phyloP scores from a whole-genome alignment of 2,329 filamentous ascomycete species.

The Reticulascus tulasneorum region DNA sequence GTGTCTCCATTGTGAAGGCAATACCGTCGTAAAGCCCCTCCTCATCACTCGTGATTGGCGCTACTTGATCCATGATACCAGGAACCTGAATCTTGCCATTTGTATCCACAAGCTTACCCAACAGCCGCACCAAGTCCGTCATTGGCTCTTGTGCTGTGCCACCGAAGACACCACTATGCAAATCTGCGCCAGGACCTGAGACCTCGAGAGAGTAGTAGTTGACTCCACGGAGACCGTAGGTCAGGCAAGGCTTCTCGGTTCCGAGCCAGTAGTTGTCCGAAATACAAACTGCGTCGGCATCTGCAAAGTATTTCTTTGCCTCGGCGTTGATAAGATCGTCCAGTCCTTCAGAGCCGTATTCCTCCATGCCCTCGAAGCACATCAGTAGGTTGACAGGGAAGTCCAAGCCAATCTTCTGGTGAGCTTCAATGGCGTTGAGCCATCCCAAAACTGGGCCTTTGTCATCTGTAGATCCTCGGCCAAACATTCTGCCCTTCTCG shows the following conservation, averaged over 20 bases:
- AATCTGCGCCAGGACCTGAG: constrained; percentile 84
- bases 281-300: constrained; percentile 94
- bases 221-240: constrained; percentile 93
- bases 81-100: constrained; percentile 90
- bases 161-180: constrained; percentile 96
- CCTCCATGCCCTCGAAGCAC: constrained; percentile 99
- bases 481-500: constrained; percentile 91
- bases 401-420: constrained; percentile 90
- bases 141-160: constrained; percentile 97
- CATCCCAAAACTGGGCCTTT: constrained; percentile 97
- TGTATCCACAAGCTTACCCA: constrained; percentile 81
- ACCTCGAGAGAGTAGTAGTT: constrained; percentile 96
- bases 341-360: constrained; percentile 93
- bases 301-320: constrained; percentile 91
- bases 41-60: constrained; percentile 81
- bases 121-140: constrained; percentile 84
- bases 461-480: constrained; percentile 92
- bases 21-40: constrained; percentile 84
- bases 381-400: constrained; percentile 97
- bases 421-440: constrained; percentile 96
- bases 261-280: constrained; percentile 99
- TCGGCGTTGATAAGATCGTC: constrained; percentile 92
- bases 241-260: constrained; percentile 96
- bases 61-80: constrained; percentile 92
- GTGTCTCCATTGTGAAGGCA: constrained; percentile 91